Evolutionary conservation across 140 eudicot genomes (phyloP).

Genomic region (Cichorium intybus): DNA sequence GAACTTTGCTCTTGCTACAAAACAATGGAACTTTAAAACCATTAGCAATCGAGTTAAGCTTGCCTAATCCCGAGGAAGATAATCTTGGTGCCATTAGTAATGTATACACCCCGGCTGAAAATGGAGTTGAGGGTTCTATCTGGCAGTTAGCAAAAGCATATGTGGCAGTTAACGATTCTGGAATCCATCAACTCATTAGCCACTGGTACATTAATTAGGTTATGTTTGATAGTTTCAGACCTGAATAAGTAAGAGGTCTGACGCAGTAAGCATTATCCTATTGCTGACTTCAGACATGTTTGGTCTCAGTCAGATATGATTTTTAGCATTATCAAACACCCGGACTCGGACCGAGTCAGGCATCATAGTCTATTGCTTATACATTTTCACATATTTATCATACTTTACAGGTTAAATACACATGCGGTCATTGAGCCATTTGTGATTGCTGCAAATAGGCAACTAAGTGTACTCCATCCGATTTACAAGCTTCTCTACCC

Average conservation of each 20-base stretch:
- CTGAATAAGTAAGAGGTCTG: too few relatives aligned
- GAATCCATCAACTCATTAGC: slow-evolving; percentile 60
- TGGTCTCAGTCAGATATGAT: too few relatives aligned
- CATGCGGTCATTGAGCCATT: slow-evolving; percentile 69
- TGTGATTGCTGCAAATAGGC: slow-evolving; percentile 62
- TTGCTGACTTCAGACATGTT: too few relatives aligned
- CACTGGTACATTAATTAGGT: slow-evolving; percentile 60
- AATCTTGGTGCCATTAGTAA: slow-evolving; percentile 49
- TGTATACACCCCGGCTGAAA: slow-evolving; percentile 54
- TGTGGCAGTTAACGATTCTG: slow-evolving; percentile 58
- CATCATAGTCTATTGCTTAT: neutral
- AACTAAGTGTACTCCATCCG: slow-evolving; percentile 63
- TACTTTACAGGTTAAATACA: slow-evolving; percentile 50
- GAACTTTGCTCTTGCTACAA: slow-evolving; percentile 62
- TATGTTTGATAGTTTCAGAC: too few relatives aligned
- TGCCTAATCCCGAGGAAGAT: slow-evolving; percentile 54
- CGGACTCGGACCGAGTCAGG: too few relatives aligned
- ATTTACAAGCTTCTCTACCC: slow-evolving; percentile 59
- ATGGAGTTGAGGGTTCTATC: slow-evolving; percentile 48
- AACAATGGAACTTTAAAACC: slow-evolving; percentile 70
- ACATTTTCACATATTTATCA: too few relatives aligned
- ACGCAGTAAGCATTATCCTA: too few relatives aligned
- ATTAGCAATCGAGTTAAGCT: slow-evolving; percentile 63
- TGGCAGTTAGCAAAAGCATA: slow-evolving; percentile 82
- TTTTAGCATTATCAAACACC: too few relatives aligned